phyloP scores from a whole-genome alignment of 441 rosid species.

The Macaranga tanarius region DNA sequence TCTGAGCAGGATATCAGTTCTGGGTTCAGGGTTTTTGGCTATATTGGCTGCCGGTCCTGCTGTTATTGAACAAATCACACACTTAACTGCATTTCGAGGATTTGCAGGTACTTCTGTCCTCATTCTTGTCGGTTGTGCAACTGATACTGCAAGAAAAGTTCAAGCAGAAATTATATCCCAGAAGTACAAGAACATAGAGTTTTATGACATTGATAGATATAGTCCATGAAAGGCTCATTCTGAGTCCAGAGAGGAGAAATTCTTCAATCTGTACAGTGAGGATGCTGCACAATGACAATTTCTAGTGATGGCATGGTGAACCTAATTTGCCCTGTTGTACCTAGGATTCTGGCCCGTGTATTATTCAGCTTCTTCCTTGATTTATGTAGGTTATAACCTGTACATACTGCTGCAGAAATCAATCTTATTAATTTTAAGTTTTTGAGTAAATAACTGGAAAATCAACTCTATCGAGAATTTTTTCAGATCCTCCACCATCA shows the following conservation, averaged over 20 bases:
- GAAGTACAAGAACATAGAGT: slow-evolving; percentile 92
- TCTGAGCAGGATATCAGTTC: slow-evolving; percentile 90
- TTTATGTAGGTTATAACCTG: slow-evolving; percentile 10
- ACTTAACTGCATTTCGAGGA: slow-evolving; percentile 92
- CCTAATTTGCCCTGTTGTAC: slow-evolving; percentile 3
- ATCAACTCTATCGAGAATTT: neutral
- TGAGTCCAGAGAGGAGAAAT: neutral
- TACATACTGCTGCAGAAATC: slow-evolving; percentile 15
- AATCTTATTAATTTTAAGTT: neutral
- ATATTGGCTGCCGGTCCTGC: slow-evolving; percentile 95
- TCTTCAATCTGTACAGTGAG: neutral
- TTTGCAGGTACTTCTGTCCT: slow-evolving; percentile 93
- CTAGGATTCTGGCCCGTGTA: neutral
- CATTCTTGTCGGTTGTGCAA: slow-evolving; percentile 93
- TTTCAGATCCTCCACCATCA: neutral
- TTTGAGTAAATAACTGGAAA: neutral
- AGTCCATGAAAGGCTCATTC: slow-evolving; percentile 17
- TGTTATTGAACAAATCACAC: slow-evolving; percentile 75
- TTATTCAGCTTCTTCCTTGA: neutral
- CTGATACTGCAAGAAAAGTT: slow-evolving; percentile 95
- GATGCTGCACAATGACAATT: neutral
- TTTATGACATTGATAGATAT: slow-evolving; percentile 66
- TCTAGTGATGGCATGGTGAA: neutral
- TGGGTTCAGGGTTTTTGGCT: slow-evolving; percentile 85
- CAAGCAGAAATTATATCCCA: slow-evolving; percentile 95